Evolutionary conservation across 495 filamentous ascomycete species (phyloP).

Genomic region (Acidomyces sp.): DNA sequence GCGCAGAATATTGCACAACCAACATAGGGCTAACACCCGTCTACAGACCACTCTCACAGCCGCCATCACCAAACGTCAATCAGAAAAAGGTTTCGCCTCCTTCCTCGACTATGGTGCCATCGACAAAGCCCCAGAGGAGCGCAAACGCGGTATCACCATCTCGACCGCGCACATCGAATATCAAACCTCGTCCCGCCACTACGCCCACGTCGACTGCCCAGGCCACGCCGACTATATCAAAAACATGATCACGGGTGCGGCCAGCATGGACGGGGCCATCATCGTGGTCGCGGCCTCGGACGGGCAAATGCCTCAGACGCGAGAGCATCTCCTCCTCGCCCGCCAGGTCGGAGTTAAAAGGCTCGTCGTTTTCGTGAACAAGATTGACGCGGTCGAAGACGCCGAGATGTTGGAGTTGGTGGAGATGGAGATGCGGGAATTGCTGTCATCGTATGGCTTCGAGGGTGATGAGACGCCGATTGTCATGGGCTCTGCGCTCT

Average conservation of each 20-base stretch:
- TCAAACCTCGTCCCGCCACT: conserved; percentile 78
- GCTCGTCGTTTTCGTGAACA: conserved; percentile 99
- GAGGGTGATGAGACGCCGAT: conserved; percentile 97
- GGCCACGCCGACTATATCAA: conserved; percentile 99
- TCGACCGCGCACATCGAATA: conserved; percentile 98
- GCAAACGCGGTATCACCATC: conserved; percentile 99
- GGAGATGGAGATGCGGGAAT: conserved; percentile 99
- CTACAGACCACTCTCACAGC: conserved; percentile 86
- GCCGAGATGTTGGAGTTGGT: conserved; percentile 99
- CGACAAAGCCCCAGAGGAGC: conserved; percentile 97
- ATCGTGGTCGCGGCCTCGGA: conserved; percentile 98
- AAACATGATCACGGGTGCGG: conserved; percentile 99
- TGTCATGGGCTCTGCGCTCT: conserved; percentile 88
- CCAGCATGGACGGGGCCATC: conserved; percentile 94
- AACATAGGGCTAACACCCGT: no score
- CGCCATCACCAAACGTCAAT: conserved; percentile 94
- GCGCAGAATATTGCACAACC: no score
- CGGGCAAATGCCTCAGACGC: conserved; percentile 98
- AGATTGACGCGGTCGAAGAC: conserved; percentile 92
- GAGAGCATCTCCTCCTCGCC: conserved; percentile 94
- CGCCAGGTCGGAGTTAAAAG: conserved; percentile 95
- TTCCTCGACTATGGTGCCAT: conserved; percentile 96
- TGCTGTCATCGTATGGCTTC: conserved; percentile 82
- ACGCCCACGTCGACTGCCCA: conserved; percentile 98
- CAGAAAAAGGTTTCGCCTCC: conserved; percentile 79